Evolutionary conservation across 805 yeast genomes (phyloP), one percentile per base, ranked within the genome.

Genomic region (Sugiyamaella chiloensis): DNA sequence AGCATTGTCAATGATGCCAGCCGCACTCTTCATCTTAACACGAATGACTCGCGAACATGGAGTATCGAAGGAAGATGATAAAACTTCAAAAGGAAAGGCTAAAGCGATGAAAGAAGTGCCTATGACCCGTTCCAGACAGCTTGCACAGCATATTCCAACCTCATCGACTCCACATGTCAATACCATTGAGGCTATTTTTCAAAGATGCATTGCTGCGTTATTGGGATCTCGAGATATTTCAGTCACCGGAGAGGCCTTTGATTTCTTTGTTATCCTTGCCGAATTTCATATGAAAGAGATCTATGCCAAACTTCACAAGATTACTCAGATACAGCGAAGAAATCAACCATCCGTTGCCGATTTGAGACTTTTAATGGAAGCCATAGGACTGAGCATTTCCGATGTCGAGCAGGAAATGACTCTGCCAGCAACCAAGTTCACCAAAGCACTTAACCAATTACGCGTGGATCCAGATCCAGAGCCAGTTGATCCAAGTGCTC

Each of bases 401-500:
- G 68, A 61, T 24, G 50, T 69, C 24, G 65, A 59, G 50, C 49
- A 45, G n/a, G 67, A 65, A 46, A 32, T 46, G 51, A 34, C 27
- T 21, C 50, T 49, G 17, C 51, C 57, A 16, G 21, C 37, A 14
- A 55, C 59, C n/a, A 48, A 32, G n/a, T 42, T 46, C 34, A 58
- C 59, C 19, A 57, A 53, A 7, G 52, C 53, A 27, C 53, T 64
- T 43, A 57, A 61, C 53, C 43, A 48, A 12, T 55, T 64, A 17
- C 36, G 52, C 37, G 48, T 65, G 37, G 61, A 61, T 40, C 55
- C 60, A 27, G 59, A 55, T 23, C 54, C 58, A 16, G 66, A 67
- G 34, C 65, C 67, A 2, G 62, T 69, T 19, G 63, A 64, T 17
- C 67, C 66, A 17, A 73, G 70, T n/a, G 72, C 80, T 7, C 63